phyloP scores from a whole-genome alignment of 164 flowering plant species.

The Euptelea pleiosperma region DNA sequence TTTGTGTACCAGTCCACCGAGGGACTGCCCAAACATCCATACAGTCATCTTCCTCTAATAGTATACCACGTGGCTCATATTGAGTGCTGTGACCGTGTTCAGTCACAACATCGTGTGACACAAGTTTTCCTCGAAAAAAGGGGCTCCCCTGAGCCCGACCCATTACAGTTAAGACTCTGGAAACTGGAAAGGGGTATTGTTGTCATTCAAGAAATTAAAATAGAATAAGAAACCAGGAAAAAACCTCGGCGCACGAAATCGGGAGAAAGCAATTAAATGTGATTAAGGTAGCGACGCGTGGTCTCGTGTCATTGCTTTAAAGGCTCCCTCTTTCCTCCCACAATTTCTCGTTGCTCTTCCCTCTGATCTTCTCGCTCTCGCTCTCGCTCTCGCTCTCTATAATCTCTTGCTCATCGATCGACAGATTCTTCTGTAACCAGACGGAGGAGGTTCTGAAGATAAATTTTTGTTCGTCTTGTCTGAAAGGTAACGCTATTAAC shows the following conservation, averaged over 20 bases:
- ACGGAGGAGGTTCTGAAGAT: no score
- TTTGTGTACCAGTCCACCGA: no score
- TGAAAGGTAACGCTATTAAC: no score
- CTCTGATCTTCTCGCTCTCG: neutral
- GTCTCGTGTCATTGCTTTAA: conserved; percentile 31
- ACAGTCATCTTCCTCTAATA: no score
- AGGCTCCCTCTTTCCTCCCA: conserved; percentile 7
- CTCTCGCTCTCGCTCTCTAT: conserved; percentile 12
- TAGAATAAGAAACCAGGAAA: neutral
- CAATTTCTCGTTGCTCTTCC: neutral
- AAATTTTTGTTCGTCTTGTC: neutral
- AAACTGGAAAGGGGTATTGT: neutral
- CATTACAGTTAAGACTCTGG: neutral
- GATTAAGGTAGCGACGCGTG: conserved; percentile 32
- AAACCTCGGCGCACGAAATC: conserved; percentile 8
- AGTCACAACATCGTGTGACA: neutral
- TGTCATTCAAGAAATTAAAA: neutral
- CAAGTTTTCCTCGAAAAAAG: neutral
- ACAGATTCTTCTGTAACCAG: neutral
- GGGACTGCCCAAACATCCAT: no score
- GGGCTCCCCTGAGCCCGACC: neutral
- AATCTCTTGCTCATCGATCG: neutral
- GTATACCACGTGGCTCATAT: no score
- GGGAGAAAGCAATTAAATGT: conserved; percentile 22
- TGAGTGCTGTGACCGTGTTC: no score